Base-by-base conservation (phyloP, 768 basidiomycete species). In the Naematelia aurantialba region DNA sequence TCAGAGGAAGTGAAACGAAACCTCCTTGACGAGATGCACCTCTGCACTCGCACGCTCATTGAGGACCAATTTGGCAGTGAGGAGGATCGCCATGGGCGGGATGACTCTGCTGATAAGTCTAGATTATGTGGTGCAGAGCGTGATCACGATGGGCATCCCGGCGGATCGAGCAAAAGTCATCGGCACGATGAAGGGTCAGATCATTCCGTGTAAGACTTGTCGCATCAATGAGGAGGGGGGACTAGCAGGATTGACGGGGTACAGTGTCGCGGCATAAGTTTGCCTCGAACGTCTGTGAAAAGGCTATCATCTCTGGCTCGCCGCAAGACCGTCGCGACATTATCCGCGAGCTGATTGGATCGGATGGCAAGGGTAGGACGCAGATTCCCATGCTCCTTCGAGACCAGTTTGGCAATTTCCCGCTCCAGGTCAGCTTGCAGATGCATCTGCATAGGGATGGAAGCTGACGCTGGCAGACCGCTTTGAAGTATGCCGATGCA, bases 251-350 rank as follows among this genome's bases (percentile, higher is more conserved):
- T 39, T 39, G 34, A 39, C 34, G 8, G 17, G 8, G 31, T 12
- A 4, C 3, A 76, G 75, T 73, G 25, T 62, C 65, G n/a, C 60
- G 70, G 14, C 74, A 75, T 73, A 94, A 94, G 74, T 94, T 89
- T 70, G 92, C 91, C 4, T 96, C 92, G 4, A 98, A 99, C 70
- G 94, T 97, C 19, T 89, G 88, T 75, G 93, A 94, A 79, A 92
- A 91, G 77, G 91, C 90, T 4, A 81, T 94, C 31, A 75, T 85
- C 26, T 84, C 81, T 30, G 84, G 88, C 0, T 82, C 84, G 55
- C 30, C 81, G 0, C 85, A 86, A 10, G 85, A 82, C 61, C 86
- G 90, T 46, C 83, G 82, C 8, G 74, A 77, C 31, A 79, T 97
- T 45, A 84, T 97, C 59, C 85, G 89, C 25, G 93, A 96, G 76